phyloP scores from a whole-genome alignment of 306 rosid genomes.

The Ammopiptanthus mongolicus region DNA sequence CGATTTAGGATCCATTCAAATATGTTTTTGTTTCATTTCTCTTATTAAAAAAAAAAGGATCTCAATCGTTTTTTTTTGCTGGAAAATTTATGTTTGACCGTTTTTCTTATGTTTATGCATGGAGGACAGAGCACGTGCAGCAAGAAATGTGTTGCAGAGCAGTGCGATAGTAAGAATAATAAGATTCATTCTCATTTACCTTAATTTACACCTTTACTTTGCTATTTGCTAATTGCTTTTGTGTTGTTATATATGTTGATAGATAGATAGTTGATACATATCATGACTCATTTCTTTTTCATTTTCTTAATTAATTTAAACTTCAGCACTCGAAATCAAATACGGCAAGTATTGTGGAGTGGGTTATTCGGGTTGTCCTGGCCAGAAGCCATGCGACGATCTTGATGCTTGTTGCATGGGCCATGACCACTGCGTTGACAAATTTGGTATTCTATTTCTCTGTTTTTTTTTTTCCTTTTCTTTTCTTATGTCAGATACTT shows the following conservation, averaged over 20 bases:
- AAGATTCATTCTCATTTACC: not conserved
- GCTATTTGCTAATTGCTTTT: no score
- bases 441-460: conserved; percentile 34
- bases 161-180: conserved; percentile 64
- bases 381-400: conserved; percentile 84
- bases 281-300: no score
- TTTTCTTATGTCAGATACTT: no score
- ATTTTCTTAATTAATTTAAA: no score
- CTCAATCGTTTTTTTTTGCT: no score
- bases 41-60: no score
- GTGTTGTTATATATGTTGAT: no score
- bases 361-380: conserved; percentile 76
- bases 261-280: no score
- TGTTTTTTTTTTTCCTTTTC: not conserved
- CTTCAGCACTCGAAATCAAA: conserved; percentile 57
- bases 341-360: conserved; percentile 92
- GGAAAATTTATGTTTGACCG: not conserved
- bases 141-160: conserved; percentile 48
- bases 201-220: no score
- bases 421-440: conserved; percentile 73
- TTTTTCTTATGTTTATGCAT: no score
- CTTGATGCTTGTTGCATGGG: conserved; percentile 87
- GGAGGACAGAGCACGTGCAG: conserved; percentile 51
- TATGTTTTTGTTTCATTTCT: no score
- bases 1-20: no score